Conservation (phyloP, 2,329 filamentous ascomycete genomes). For the Diplodia sapinea region DNA sequence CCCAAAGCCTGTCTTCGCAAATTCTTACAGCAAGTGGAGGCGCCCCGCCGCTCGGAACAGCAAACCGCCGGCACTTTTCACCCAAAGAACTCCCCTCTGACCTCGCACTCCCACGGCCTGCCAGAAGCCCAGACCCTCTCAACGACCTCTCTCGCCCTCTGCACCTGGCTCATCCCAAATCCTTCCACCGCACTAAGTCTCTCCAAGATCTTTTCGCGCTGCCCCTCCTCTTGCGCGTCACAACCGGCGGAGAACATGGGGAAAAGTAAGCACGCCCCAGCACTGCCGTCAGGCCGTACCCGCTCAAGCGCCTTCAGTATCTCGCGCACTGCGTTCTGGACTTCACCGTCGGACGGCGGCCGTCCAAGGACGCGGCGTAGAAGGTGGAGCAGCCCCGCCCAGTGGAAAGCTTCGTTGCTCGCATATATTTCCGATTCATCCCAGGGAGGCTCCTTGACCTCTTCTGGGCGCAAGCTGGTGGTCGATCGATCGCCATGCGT, state of each 20-base stretch:
- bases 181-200: constrained; percentile 71
- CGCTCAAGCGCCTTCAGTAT: constrained; percentile 68
- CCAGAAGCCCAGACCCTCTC: constrained; percentile 72
- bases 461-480: constrained; percentile 38
- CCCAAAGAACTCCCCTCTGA: constrained; percentile 71
- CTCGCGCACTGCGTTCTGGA: constrained; percentile 67
- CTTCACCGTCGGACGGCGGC: constrained; percentile 61
- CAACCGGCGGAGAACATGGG: constrained; percentile 85
- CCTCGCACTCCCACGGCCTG: constrained; percentile 70
- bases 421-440: constrained; percentile 50
- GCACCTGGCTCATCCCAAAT: constrained; percentile 77
- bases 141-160: constrained; percentile 66
- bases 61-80: constrained; percentile 38
- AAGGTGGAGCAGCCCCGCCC: constrained; percentile 70
- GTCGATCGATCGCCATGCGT: constrained; percentile 41
- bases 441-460: constrained; percentile 53
- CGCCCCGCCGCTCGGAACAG: too few species aligned
- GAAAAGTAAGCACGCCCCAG: constrained; percentile 77
- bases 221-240: constrained; percentile 64
- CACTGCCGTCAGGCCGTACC: constrained; percentile 69
- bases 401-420: constrained; percentile 30
- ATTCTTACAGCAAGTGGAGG: too few species aligned
- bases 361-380: constrained; percentile 74
- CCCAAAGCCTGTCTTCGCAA: neutral
- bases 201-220: constrained; percentile 67